Base-by-base conservation (phyloP, 495 filamentous ascomycete genomes). In the Friedmanniomyces endolithicus region DNA sequence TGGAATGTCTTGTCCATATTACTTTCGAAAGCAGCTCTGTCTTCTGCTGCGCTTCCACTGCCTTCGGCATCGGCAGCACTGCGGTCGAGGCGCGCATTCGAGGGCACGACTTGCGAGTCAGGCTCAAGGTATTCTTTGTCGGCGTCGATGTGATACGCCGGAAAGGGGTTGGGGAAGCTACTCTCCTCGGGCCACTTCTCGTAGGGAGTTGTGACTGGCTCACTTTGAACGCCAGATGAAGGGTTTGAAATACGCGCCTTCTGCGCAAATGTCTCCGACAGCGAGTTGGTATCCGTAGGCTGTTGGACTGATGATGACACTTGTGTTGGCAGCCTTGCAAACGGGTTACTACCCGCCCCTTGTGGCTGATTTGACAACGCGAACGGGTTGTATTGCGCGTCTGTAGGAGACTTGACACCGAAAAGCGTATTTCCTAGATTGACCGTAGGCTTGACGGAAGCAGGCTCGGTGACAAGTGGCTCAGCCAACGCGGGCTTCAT, bases 1-100 rank as follows among this genome's bases (percentile, higher is more conserved):
- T 95, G 88, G 72, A 99, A 99, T 0, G 83, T 81, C 45, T 82
- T 85, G 72, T 98, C 92, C 64, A 94, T 77, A 34, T 70, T 76
- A 23, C 82, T 87, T 63, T 96, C 90, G 66, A 87, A 94, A 0
- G 82, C 79, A 33, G 88, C 87, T 66, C 85, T 88, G 53, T 87
- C 80, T 47, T 90, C 84, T n/a, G 80, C 78, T 4, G 71, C 71
- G 24, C 72, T 68, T n/a, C 70, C 67, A 6, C 71, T 67, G n/a
- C 68, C 72, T 7, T 50, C 52, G 22, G 41, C 34, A 54, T 79
- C 75, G 55, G 87, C 81, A 56, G 85, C 74, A 31, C 75, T 72
- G 48, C 76, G 71, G 48, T 77, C 31, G 71, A 74, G 11, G 65
- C 75, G 62, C 64, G 72, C 43, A 57, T 67, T 41, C 61, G 70